These are phyloP conservation scores for Solanum piurae DNA, from an alignment of 257 asterid genomes.

Conservation along the genomic window DNA sequence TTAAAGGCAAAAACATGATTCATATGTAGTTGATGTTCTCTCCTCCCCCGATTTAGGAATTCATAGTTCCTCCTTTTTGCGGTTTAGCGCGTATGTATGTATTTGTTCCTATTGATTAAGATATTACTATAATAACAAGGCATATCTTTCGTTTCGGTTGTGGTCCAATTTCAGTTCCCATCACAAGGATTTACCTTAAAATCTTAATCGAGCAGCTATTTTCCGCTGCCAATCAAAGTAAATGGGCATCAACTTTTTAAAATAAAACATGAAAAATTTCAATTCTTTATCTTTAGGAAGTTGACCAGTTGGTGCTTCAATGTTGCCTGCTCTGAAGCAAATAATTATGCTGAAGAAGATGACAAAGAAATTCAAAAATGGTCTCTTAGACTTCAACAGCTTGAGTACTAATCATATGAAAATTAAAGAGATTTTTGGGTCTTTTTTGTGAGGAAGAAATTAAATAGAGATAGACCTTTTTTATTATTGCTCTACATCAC, in stretches of 20 bases:
- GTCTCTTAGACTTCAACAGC: background rate
- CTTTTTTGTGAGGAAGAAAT: background rate
- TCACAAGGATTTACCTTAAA: constrained; percentile 45
- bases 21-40: too few relatives aligned
- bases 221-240: constrained; percentile 16
- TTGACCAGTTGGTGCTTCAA: constrained; percentile 1
- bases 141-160: constrained; percentile 2
- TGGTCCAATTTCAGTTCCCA: constrained; percentile 31
- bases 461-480: background rate
- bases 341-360: background rate
- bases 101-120: background rate
- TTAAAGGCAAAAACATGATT: too few relatives aligned
- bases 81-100: too few relatives aligned
- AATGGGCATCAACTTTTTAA: background rate
- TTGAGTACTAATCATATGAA: background rate
- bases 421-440: background rate
- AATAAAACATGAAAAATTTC: background rate
- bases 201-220: constrained; percentile 47
- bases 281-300: background rate
- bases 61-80: too few relatives aligned
- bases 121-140: constrained; percentile 20
- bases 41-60: too few relatives aligned
- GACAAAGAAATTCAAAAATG: background rate
- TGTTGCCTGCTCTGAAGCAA: background rate
- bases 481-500: too few relatives aligned